Base-by-base conservation (phyloP, 2,329 filamentous ascomycete species). In the Akanthomyces dipterigenus region DNA sequence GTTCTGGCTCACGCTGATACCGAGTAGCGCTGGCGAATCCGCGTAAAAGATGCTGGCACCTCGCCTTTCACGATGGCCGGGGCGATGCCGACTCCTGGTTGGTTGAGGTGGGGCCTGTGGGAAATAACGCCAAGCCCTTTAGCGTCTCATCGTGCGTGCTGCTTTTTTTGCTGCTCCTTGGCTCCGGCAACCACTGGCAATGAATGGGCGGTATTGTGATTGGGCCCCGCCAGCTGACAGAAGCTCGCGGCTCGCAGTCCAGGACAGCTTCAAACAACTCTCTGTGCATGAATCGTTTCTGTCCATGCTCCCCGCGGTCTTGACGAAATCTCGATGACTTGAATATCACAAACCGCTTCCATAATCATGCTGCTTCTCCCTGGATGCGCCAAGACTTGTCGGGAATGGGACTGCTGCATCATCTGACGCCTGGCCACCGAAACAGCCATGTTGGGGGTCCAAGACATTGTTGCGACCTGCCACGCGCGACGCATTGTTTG, bases 51-150 rank as follows among this genome's bases (percentile, higher is more conserved):
- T 55, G 51, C 36, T 26, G 51, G 51, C 34, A 55, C 53, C 36
- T 34, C 18, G 9, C 49, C 20, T n/a, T 36, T 24, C 31, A 50
- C 55, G 55, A 58, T 58, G 55, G 20, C 22, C 5, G 34, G 24
- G 3, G 31, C 43, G 55, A 58, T 58, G 45, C 45, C n/a, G 34
- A 36, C 42, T 7, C 22, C 22, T 58, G 46, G 31, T 58, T 58
- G 55, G 55, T 7, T 14, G 26, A 14, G 2, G 11, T 6, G 28
- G 36, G 48, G 46, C 31, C 56, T 5, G n/a, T 16, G 56, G 56
- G 56, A 59, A 59, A 59, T 59, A 59, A 59, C 56, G 56, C 56
- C 56, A 59, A 59, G 56, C 11, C 38, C 45, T 59, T 59, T 59
- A 51, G 56, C 56, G 56, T 51, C 48, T 31, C 48, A 53, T 59